Percentiles rank a stretch among this genome's conserved stretches.
Conservation (phyloP, 495 filamentous ascomycete species). For the Neurospora sp. region DNA sequence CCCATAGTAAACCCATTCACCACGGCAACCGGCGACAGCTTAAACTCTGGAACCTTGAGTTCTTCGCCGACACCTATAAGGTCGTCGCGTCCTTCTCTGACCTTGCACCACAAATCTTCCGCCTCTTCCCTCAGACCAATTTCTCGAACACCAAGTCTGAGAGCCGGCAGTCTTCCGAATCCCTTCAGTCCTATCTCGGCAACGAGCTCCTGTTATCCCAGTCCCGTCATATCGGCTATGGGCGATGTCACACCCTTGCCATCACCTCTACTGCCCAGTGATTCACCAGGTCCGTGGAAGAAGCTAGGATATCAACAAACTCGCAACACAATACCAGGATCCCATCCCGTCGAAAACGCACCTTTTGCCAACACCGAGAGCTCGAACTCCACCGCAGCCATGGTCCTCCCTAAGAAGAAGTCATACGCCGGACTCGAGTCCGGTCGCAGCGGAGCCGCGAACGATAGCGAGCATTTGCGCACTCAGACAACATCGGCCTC, state of each 20-base stretch:
- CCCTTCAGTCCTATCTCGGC: conserved; percentile 30
- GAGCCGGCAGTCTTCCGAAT: conserved; percentile 22
- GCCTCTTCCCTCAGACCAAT: conserved; percentile 31
- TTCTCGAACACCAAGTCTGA: conserved; percentile 40
- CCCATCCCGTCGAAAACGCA: conserved; percentile 34
- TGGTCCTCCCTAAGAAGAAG: conserved; percentile 41
- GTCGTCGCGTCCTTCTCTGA: conserved; percentile 16
- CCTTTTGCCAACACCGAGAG: conserved; percentile 41
- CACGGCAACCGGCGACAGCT: conserved; percentile 14
- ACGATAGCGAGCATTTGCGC: background rate
- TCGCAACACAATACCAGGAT: conserved; percentile 20
- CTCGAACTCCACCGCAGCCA: conserved; percentile 35
- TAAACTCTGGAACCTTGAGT: background rate
- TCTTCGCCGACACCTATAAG: conserved; percentile 14
- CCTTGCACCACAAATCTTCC: conserved; percentile 30
- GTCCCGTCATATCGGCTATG: conserved; percentile 70
- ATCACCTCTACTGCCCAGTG: conserved; percentile 65
- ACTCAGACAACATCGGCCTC: conserved; percentile 21
- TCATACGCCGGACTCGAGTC: conserved; percentile 39
- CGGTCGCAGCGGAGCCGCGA: conserved; percentile 6
- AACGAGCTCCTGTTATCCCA: conserved; percentile 33
- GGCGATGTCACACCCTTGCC: conserved; percentile 87
- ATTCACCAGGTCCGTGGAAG: conserved; percentile 67
- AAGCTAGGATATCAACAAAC: conserved; percentile 33
- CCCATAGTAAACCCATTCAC: conserved; percentile 14